phyloP scores from a whole-genome alignment of 2,329 filamentous ascomycete genomes.

The Pyrenophora graminea region DNA sequence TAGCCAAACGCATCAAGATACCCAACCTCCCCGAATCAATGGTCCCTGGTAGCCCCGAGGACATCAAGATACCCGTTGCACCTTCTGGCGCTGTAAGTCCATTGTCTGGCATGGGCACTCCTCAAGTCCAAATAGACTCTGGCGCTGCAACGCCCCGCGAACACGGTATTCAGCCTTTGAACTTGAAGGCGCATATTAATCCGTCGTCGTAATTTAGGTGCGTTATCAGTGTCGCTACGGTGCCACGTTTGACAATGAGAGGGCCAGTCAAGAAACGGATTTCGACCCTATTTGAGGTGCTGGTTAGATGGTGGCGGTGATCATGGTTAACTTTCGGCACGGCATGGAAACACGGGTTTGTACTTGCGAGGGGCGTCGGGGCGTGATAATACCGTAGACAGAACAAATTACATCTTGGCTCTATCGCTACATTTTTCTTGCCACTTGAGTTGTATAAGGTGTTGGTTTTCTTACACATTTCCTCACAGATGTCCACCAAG shows the following conservation, averaged over 20 bases:
- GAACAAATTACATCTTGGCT: too few relatives aligned
- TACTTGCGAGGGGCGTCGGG: neutral
- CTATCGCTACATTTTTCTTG: too few relatives aligned
- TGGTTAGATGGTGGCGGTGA: neutral
- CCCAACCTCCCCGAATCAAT: conserved; percentile 67
- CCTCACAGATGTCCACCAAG: too few relatives aligned
- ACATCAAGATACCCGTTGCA: conserved; percentile 77
- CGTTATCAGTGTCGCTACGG: conserved; percentile 22
- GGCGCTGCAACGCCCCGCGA: conserved; percentile 8
- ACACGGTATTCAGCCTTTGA: conserved; percentile 4
- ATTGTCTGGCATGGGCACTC: conserved; percentile 48
- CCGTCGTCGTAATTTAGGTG: conserved; percentile 12
- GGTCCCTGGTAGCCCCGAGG: conserved; percentile 77
- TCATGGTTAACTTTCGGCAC: neutral
- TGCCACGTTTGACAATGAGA: conserved; percentile 27
- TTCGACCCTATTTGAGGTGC: conserved; percentile 15
- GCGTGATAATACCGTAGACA: too few relatives aligned
- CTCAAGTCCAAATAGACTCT: conserved; percentile 18
- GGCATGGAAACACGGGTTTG: neutral
- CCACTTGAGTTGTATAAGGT: too few relatives aligned
- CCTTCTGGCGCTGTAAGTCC: conserved; percentile 56
- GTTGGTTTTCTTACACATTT: too few relatives aligned
- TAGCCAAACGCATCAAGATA: conserved; percentile 88
- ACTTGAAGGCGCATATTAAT: conserved; percentile 11
- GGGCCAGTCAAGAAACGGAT: conserved; percentile 27